Base-by-base conservation (phyloP, 2,329 filamentous ascomycete species). In the Colletotrichum viniferum region DNA sequence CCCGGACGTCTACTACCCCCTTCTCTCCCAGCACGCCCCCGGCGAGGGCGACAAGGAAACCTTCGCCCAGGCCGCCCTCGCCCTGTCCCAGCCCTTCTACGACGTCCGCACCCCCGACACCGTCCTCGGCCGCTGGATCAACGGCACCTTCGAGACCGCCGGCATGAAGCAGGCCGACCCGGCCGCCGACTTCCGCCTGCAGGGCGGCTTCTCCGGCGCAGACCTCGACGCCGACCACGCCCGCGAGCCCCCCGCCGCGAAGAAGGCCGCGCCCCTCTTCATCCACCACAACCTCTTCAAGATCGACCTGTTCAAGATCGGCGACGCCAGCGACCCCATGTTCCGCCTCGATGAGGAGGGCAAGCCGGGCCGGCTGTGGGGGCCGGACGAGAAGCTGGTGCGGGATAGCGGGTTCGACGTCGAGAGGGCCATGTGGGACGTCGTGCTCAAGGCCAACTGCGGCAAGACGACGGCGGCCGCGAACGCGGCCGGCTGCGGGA, bases 31-130 rank as follows among this genome's bases (percentile, higher is more conserved):
- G 79, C 84, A 84, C 38, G 83, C 82, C 1, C 79, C 80, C 12
- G 86, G 86, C 28, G 81, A 87, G 73, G 87, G 87, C 28, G 87
- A 89, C 80, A 88, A 88, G 78, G 87, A 89, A 76, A 89, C 87
- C 0, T 88, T 88, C 71, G 76, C 86, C 12, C 84, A 84, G 65
- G 87, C 86, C 1, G 87, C 87, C 8, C 77, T 85, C n/a, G 85
- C 82, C 10, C 79, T 88, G n/a, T 80, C 81, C 4, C 76, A 81
- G 8, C 82, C 85, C 0, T 86, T 83, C 75, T 87, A 87, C 78
- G 80, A 84, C 78, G 83, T 87, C 66, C 80, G 82, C 69, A 82
- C 82, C 30, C 77, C 76, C 0, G 80, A 82, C n/a, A 76, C 71
- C 7, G 78, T 82, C 32, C 73, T 85, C 2, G 85, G 85, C 13